Evolutionary conservation across 805 yeast genomes (phyloP).

Genomic region (Hanseniaspora thailandica): DNA sequence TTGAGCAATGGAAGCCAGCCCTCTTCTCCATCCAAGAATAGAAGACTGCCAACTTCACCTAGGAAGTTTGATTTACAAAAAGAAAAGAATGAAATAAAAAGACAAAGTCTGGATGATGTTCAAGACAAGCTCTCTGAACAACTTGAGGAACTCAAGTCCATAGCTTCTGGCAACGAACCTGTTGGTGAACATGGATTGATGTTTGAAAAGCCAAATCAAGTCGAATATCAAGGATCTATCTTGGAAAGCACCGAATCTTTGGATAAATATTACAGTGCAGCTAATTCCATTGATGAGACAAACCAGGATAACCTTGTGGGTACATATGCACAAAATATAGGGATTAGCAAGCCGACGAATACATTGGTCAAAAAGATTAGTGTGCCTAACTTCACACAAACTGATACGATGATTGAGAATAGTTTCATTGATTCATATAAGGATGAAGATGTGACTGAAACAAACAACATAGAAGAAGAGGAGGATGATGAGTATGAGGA

Average conservation of each 20-base stretch:
- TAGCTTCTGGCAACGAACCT: slow-evolving; percentile 3
- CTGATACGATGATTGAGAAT: not conserved
- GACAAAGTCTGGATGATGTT: slow-evolving; percentile 21
- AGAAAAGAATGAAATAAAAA: slow-evolving; percentile 13
- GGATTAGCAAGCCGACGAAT: not conserved
- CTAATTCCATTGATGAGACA: slow-evolving; percentile 23
- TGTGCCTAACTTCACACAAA: not conserved
- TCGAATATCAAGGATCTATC: slow-evolving; percentile 13
- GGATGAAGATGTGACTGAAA: not conserved
- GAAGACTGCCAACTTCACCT: slow-evolving; percentile 7
- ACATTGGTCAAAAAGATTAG: not conserved
- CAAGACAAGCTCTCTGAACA: slow-evolving; percentile 20
- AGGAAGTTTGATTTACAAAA: slow-evolving; percentile 8
- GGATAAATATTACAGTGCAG: slow-evolving; percentile 42
- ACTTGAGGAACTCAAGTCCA: slow-evolving; percentile 15
- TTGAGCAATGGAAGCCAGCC: not conserved
- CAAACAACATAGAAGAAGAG: not conserved
- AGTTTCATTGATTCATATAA: not conserved
- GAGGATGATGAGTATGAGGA: slow-evolving; percentile 13
- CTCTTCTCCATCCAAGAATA: not conserved
- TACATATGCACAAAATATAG: not conserved
- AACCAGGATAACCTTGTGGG: not conserved
- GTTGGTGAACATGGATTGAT: not conserved
- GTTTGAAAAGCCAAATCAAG: not conserved
- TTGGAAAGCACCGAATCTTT: slow-evolving; percentile 24